Evolutionary conservation across 176 grass and related monocot genomes (phyloP), one percentile per base, ranked within the genome.

Genomic region (Zea luxurians): DNA sequence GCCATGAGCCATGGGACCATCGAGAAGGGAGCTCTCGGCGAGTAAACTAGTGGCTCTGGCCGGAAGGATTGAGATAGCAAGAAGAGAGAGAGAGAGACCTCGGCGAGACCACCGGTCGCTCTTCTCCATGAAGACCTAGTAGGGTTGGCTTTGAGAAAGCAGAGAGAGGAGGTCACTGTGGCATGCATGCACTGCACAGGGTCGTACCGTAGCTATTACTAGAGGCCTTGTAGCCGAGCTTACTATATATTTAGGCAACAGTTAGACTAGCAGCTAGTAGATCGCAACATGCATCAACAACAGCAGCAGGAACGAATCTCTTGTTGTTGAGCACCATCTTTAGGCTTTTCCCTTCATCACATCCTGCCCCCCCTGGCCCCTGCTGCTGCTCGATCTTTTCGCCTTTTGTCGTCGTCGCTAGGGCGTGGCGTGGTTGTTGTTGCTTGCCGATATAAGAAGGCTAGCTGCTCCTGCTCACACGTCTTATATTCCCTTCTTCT

Each of bases 301-400:
- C 79, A 42, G 42, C 20, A 44, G 10, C n/a, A 34, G 21, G 8
- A 12, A 75, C 55, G 87, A 89, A 89, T 89, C 76, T 89, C 17
- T 27, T 27, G 27, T 83, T 84, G 2, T 13, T 72, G 82, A 43
- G 48, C 49, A 72, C 78, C 66, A 35, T 50, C 78, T 89, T 89
- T 89, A 61, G 73, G 34, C 82, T 89, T 89, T 89, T 73, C 73
- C 87, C 78, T 82, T 89, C 82, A 78, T 89, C 87, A 74, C 73
- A 89, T 89, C 87, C 83, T 89, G 83, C 83, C 87, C 83, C 83
- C 83, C 61, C 27, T 27, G 27, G 27, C 27, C 27, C 27, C 27
- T 27, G 27, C 27, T 27, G 27, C 27, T 81, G 78, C 87, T 78
- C 54, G 50, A 54, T 54, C 82, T 73, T 85, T 89, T 82, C 3